phyloP scores from a whole-genome alignment of 495 filamentous ascomycete genomes.

The Penicillium steckii region DNA sequence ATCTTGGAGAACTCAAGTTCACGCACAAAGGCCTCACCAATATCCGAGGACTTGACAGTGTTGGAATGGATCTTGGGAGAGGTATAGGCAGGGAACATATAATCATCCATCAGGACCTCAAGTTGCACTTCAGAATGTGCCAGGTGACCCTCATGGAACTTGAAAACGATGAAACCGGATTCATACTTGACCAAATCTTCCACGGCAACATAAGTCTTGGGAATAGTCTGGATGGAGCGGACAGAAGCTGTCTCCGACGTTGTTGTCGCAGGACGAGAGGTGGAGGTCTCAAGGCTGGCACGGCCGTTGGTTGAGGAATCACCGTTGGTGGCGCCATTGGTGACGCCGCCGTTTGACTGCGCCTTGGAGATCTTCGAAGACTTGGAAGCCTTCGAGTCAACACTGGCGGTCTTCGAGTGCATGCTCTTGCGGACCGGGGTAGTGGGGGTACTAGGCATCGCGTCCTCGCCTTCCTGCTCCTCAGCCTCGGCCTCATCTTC shows the following conservation, averaged over 20 bases:
- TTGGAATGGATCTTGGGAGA: constrained; percentile 69
- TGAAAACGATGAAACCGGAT: constrained; percentile 92
- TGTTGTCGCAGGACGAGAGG: constrained; percentile 23
- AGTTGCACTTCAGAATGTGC: constrained; percentile 72
- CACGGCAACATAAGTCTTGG: constrained; percentile 73
- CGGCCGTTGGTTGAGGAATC: constrained; percentile 33
- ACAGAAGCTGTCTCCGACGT: constrained; percentile 40
- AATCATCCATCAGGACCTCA: constrained; percentile 92
- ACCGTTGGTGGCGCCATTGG: constrained; percentile 28
- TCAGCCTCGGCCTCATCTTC: constrained; percentile 80
- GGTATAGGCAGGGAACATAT: constrained; percentile 85
- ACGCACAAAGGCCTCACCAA: constrained; percentile 92
- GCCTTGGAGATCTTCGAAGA: constrained; percentile 24
- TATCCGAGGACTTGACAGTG: constrained; percentile 74
- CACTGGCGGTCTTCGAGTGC: constrained; percentile 27
- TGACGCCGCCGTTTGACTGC: constrained; percentile 17
- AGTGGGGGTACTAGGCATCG: constrained; percentile 26
- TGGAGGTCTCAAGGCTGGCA: constrained; percentile 37
- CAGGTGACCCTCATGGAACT: constrained; percentile 83
- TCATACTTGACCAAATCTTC: constrained; percentile 83
- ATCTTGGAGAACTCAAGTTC: constrained; percentile 94
- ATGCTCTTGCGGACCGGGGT: constrained; percentile 34
- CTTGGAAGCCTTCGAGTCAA: constrained; percentile 6
- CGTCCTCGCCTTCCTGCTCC: constrained; percentile 43
- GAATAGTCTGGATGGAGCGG: constrained; percentile 51